Evolutionary conservation across 208 protist genomes (phyloP), one percentile per base, ranked within the genome.

Genomic region (Trypanosoma avium): DNA sequence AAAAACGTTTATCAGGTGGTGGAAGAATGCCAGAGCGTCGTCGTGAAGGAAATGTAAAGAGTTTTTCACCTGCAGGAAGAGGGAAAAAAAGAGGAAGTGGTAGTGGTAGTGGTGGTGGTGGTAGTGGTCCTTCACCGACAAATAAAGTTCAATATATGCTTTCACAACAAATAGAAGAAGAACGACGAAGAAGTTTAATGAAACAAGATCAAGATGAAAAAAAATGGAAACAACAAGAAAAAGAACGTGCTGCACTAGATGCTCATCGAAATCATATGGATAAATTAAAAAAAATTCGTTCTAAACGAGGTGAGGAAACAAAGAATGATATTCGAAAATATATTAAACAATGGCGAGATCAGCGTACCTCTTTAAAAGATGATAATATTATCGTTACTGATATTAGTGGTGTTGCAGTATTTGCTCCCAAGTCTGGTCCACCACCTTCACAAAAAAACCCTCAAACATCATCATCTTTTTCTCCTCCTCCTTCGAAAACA

Each of bases 311-410:
- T 30, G 43, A 58, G 0, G 42, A 53, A 6, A 36, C 32, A 26
- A 52, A 66, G 40, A 22, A 43, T 42, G 52, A 74, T n/a, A 67
- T 82, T 9, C 76, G 76, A 0, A 60, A 49, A 32, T 57, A 77
- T 55, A 58, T 82, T 43, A 66, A 67, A 43, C 58, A 74, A n/a
- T 82, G 76, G 76, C 54, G 24, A 17, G 30, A 65, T 27, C 59
- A 76, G 29, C 36, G 49, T n/a, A 38, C 22, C 4, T 17, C 30
- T 17, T 35, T 30, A 27, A 68, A 45, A 15, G 73, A 70, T 7
- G 69, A 61, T 29, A 84, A 82, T 35, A 59, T 70, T 32, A 42
- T 75, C n/a, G 73, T 83, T 36, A 79, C 61, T 27, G 75, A 77
- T 36, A 49, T 75, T 9, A 70, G 68, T 36, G 79, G 75, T 15